phyloP scores from a whole-genome alignment of 192 early-diverging fungal genomes.

The Backusella parvicylindrica region DNA sequence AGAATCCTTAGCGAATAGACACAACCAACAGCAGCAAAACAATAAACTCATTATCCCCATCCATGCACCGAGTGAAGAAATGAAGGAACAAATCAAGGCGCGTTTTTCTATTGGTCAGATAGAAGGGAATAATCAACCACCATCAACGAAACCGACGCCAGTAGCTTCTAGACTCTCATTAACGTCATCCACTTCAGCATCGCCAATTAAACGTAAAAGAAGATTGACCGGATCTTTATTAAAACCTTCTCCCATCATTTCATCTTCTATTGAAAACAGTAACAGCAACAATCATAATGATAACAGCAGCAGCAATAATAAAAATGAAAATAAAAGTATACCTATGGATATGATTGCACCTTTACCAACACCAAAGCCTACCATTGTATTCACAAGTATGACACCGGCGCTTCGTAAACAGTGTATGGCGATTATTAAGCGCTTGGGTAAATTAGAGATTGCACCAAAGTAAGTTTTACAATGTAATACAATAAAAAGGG shows the following conservation, averaged over 20 bases:
- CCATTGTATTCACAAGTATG: constrained; percentile 12
- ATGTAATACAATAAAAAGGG: too few relatives aligned
- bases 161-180: neutral
- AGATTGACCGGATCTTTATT: neutral
- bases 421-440: neutral
- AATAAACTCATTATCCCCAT: neutral
- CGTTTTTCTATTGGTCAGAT: constrained; percentile 12
- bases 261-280: neutral
- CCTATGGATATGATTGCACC: neutral
- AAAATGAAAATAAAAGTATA: neutral
- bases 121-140: neutral
- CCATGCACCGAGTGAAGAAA: neutral
- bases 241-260: neutral
- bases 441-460: neutral
- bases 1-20: neutral
- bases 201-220: constrained; percentile 15
- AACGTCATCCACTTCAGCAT: neutral
- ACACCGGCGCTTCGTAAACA: neutral
- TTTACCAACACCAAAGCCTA: neutral
- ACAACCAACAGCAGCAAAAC: neutral
- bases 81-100: constrained; percentile 18
- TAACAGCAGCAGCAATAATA: neutral
- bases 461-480: neutral
- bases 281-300: neutral
- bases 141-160: neutral